phyloP scores from a whole-genome alignment of 108 stramenopile genomes.

The Skeletonema menzelii region DNA sequence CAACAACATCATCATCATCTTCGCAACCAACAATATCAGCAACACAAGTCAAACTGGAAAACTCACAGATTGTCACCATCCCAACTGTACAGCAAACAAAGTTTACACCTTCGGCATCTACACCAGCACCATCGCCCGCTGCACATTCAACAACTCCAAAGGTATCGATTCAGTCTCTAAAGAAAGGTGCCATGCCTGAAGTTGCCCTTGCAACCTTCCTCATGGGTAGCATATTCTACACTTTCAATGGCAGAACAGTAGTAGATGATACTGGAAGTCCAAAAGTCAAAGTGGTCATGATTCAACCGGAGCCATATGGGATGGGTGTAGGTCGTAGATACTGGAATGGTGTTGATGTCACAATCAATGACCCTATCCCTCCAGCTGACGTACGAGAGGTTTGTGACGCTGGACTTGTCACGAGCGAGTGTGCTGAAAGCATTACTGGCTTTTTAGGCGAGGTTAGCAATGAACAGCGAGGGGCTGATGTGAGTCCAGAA shows the following conservation, averaged over 20 bases:
- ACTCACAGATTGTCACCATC: background rate
- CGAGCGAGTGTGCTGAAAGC: constrained; percentile 30
- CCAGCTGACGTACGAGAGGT: constrained; percentile 6
- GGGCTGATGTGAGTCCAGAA: background rate
- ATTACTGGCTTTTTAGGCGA: constrained; percentile 28
- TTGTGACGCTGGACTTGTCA: constrained; percentile 20
- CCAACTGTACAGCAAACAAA: background rate
- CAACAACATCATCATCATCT: too few relatives aligned
- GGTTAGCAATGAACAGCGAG: constrained; percentile 3
- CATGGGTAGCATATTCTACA: background rate
- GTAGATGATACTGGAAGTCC: background rate
- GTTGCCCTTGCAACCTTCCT: background rate
- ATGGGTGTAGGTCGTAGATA: constrained; percentile 29
- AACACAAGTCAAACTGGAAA: background rate
- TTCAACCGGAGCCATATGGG: constrained; percentile 29
- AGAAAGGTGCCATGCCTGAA: background rate
- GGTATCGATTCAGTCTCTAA: background rate
- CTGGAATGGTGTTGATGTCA: constrained; percentile 30
- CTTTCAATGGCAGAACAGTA: background rate
- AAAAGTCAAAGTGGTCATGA: constrained; percentile 25
- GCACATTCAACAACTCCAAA: background rate
- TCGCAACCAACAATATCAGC: too few relatives aligned
- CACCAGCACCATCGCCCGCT: background rate
- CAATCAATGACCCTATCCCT: constrained; percentile 11
- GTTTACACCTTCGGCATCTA: background rate